These are phyloP conservation scores for Solanum paucissectum DNA, from an alignment of 257 asterid species.

Conservation along the genomic window DNA sequence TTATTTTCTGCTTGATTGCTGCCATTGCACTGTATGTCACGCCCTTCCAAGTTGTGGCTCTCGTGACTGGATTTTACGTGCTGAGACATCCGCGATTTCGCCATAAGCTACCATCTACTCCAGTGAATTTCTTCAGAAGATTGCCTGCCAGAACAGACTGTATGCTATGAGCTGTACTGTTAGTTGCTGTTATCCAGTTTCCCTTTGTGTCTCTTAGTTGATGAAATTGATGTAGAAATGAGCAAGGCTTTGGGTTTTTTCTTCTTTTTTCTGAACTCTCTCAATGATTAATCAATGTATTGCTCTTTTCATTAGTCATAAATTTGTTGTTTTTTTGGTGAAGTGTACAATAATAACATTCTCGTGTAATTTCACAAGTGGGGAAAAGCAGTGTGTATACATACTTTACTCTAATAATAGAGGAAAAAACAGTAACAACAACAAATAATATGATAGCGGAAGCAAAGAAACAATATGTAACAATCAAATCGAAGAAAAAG, in stretches of 20 bases:
- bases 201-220: not conserved
- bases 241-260: not conserved
- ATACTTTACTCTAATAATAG: not conserved
- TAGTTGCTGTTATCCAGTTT: not conserved
- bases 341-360: not conserved
- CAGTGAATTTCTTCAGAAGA: slow-evolving; percentile 63
- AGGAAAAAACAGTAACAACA: not conserved
- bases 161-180: slow-evolving; percentile 27
- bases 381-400: not conserved
- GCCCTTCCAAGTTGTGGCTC: slow-evolving; percentile 65
- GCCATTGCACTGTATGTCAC: slow-evolving; percentile 54
- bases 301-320: not conserved
- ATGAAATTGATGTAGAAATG: not conserved
- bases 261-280: not conserved
- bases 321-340: not conserved
- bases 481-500: not conserved
- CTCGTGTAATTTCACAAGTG: not conserved
- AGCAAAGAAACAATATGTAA: not conserved
- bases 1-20: slow-evolving; percentile 49
- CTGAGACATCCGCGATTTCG: slow-evolving; percentile 64
- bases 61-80: slow-evolving; percentile 45
- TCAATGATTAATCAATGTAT: not conserved
- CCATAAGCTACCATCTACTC: slow-evolving; percentile 56
- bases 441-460: not conserved
- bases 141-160: slow-evolving; percentile 67